Evolutionary conservation across 148 eudicot genomes (phyloP).

Genomic region (Persicaria maculosa): DNA sequence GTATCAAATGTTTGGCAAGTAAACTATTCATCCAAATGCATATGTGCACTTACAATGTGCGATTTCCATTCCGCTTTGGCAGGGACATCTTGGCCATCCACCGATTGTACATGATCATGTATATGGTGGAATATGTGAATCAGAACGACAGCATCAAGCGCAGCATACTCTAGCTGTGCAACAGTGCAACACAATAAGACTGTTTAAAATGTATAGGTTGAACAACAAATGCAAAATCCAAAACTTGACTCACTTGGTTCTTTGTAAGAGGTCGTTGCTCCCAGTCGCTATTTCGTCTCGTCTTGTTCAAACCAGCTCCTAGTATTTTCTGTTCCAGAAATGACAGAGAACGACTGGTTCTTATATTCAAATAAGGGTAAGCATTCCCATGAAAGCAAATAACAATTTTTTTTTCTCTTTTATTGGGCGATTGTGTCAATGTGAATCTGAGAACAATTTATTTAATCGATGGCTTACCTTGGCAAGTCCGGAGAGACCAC

Average conservation of each 20-base stretch:
- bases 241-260: conserved; percentile 53
- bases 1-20: not conserved
- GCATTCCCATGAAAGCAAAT: not conserved
- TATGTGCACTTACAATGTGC: conserved; percentile 48
- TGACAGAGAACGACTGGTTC: conserved; percentile 11
- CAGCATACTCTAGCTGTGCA: conserved; percentile 92
- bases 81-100: conserved; percentile 32
- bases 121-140: conserved; percentile 80
- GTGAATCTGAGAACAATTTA: not conserved
- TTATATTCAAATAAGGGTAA: not conserved
- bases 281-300: conserved; percentile 95
- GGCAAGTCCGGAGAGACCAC: conserved; percentile 85
- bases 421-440: too few species aligned
- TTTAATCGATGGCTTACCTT: conserved; percentile 38
- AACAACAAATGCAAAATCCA: not conserved
- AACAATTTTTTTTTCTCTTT: not conserved
- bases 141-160: conserved; percentile 95
- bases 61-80: conserved; percentile 85
- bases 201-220: not conserved
- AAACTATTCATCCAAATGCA: not conserved
- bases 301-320: conserved; percentile 86
- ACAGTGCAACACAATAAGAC: not conserved
- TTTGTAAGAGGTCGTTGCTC: conserved; percentile 82
- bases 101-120: conserved; percentile 41
- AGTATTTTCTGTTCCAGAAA: conserved; percentile 59